phyloP scores from a whole-genome alignment of 139 green algal species.

The Chlorella sorokiniana region DNA sequence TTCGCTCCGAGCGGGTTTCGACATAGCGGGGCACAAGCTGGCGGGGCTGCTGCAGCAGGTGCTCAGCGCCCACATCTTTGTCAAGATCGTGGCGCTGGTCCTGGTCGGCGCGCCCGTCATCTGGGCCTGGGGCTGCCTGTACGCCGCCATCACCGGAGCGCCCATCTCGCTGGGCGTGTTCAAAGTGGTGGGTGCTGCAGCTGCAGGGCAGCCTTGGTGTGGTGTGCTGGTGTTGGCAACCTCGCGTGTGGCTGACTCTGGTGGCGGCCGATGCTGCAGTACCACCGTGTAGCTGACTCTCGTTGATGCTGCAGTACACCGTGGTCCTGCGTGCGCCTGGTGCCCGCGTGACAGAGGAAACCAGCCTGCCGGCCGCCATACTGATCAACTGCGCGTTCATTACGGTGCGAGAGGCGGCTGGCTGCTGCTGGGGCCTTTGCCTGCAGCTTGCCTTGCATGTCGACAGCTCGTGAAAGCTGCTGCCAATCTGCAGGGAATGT shows the following conservation, averaged over 20 bases:
- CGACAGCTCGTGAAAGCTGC: neutral
- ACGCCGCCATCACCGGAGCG: slow-evolving; percentile 13
- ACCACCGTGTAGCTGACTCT: neutral
- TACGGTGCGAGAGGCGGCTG: neutral
- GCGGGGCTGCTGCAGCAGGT: slow-evolving; percentile 21
- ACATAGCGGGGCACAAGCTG: slow-evolving; percentile 21
- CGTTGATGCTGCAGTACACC: slow-evolving; percentile 14
- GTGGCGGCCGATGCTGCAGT: neutral
- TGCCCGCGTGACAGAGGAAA: slow-evolving; percentile 37
- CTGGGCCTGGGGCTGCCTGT: slow-evolving; percentile 11
- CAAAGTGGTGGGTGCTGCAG: slow-evolving; percentile 14
- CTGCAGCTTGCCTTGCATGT: neutral
- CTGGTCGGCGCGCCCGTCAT: slow-evolving; percentile 6
- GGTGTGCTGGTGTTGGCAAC: neutral
- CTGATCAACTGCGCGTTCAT: slow-evolving; percentile 24
- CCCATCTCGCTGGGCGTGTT: slow-evolving; percentile 20
- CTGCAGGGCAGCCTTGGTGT: neutral
- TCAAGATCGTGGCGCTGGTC: slow-evolving; percentile 32
- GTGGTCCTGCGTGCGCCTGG: slow-evolving; percentile 29
- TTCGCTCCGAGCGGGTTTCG: neutral
- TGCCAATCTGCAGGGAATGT: neutral
- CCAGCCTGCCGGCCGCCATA: slow-evolving; percentile 1
- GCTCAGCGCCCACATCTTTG: neutral
- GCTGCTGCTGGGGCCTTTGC: neutral
- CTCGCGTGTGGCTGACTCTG: neutral